Conservation (phyloP, 768 basidiomycete species). For the Kwoniella dejecticola region DNA sequence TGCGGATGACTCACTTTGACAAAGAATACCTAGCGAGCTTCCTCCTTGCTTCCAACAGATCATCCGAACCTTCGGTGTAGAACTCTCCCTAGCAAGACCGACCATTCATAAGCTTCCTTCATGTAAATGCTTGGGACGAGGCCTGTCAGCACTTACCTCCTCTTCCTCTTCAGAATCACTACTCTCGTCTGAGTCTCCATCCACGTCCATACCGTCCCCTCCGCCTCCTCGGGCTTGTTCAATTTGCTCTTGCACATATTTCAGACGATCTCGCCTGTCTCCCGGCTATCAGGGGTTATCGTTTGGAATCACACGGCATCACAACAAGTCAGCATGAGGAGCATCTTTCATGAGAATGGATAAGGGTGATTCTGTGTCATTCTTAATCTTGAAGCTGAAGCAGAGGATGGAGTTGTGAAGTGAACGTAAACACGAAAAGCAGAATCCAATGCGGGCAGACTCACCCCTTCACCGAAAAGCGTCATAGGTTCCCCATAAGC, state of each 20-base stretch:
- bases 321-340: not conserved
- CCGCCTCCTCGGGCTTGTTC: slow-evolving; percentile 84
- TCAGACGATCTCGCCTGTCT: slow-evolving; percentile 91
- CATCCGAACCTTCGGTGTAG: slow-evolving; percentile 86
- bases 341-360: no score
- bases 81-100: slow-evolving; percentile 76
- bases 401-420: no score
- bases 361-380: no score
- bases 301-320: not conserved
- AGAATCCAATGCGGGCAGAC: no score
- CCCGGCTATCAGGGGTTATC: no score
- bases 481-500: slow-evolving; percentile 97
- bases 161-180: slow-evolving; percentile 51
- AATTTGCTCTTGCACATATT: slow-evolving; percentile 91
- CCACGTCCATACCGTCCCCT: slow-evolving; percentile 68
- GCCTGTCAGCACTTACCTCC: no score
- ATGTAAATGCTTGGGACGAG: no score
- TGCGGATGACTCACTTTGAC: slow-evolving; percentile 70
- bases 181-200: slow-evolving; percentile 60
- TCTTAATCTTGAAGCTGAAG: no score
- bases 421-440: no score
- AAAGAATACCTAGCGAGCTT: slow-evolving; percentile 90
- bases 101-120: slow-evolving; percentile 18
- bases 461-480: slow-evolving; percentile 92
- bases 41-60: slow-evolving; percentile 80